Evolutionary conservation across 1,284 basidiomycete species (phyloP).

Genomic region (Ganoderma sinense): DNA sequence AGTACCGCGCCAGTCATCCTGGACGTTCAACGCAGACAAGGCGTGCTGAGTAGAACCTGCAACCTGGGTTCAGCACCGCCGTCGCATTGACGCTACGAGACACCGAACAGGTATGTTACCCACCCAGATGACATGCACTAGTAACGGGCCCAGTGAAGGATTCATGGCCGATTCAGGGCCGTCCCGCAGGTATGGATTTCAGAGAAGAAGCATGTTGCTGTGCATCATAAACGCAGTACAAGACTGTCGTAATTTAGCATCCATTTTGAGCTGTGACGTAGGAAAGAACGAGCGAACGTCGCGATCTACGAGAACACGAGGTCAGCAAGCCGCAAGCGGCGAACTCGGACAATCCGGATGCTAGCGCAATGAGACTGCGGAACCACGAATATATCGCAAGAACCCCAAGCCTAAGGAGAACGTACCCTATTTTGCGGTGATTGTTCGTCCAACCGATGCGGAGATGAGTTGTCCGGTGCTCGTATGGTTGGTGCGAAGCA

Average conservation of each 20-base stretch:
- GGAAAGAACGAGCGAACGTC: too few species aligned
- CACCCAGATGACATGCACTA: too few species aligned
- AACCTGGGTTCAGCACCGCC: neutral
- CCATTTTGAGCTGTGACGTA: too few species aligned
- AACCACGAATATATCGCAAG: neutral
- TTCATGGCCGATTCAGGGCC: neutral
- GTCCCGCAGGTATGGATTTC: too few species aligned
- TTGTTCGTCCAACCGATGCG: neutral
- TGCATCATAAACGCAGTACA: too few species aligned
- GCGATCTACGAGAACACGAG: too few species aligned
- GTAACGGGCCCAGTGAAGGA: too few species aligned
- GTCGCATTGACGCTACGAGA: neutral
- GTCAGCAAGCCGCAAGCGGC: too few species aligned
- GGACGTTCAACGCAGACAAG: neutral
- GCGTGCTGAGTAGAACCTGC: neutral
- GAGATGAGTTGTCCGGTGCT: neutral
- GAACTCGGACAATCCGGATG: too few species aligned
- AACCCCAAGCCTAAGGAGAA: too few species aligned
- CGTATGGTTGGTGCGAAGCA: too few species aligned
- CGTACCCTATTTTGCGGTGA: neutral
- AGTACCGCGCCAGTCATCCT: neutral
- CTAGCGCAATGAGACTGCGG: neutral
- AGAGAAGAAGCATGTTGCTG: neutral
- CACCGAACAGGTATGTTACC: neutral
- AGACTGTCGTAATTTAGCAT: too few species aligned